Evolutionary conservation across 2,329 filamentous ascomycete species (phyloP), one percentile per base, ranked within the genome.

Genomic region (Penicillium sp.): DNA sequence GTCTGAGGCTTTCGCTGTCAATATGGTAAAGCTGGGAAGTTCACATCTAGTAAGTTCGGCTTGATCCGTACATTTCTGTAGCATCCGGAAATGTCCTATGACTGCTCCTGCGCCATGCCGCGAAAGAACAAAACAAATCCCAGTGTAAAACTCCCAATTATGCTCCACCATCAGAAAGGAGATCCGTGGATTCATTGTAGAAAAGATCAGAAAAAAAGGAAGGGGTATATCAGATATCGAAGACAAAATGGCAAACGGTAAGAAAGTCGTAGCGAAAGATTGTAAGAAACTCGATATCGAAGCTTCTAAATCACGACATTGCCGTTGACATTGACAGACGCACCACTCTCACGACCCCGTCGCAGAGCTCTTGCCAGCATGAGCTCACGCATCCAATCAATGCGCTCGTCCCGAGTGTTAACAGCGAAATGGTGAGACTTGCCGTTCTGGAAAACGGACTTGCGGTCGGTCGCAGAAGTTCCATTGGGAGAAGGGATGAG

Each of bases 381-480:
- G 28, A 75, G 54, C 57, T 74, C 72, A 3, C 72, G 64, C 72
- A 75, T 74, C 93, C 93, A 98, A 68, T 96, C 92, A 63, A 97
- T 96, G 54, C 92, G 81, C 67, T 96, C 88, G 65, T 96, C 89
- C 12, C 90, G 81, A 62, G 79, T 83, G 72, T 86, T 87, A 60
- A 96, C 92, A 0, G 92, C 89, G 67, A 97, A 97, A 68, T 97
- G 89, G 65, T 97, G 92, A 39, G 88, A 87, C 78, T 95, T 96
- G 61, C 82, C 83, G 48, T 81, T 62, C 8, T 55, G 42, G 54
- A 73, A 69, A 41, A 69, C 42, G 37, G 57, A 28, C 38, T 63
- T 66, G 13, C 58, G 60, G 67, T 72, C 64, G 76, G 58, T 47
- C 75, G 58, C 50, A 65, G 78, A 81, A 46, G 57, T 74, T 49